A percentile compares a stretch with the other conserved stretches of the same genome.
Evolutionary conservation across 257 asterid species (phyloP).

Genomic region (Ajuga chamaepitys): DNA sequence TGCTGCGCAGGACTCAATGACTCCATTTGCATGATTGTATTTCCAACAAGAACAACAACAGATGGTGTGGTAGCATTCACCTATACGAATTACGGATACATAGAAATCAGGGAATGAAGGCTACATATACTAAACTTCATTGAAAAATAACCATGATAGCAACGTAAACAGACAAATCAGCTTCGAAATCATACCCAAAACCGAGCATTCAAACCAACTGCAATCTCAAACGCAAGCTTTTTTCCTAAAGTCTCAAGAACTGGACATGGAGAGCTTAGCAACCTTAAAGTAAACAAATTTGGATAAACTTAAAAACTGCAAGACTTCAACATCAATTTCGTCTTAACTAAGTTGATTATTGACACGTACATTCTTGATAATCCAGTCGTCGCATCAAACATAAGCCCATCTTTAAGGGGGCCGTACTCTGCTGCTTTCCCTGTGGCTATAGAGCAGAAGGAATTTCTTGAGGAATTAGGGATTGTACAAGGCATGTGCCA

Average conservation of each 20-base stretch:
- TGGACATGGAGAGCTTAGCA: slow-evolving; percentile 80
- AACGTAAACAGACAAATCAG: neutral
- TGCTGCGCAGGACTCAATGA: slow-evolving; percentile 73
- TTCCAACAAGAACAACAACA: slow-evolving; percentile 60
- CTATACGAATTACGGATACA: slow-evolving; percentile 22
- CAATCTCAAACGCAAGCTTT: slow-evolving; percentile 87
- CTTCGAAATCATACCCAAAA: slow-evolving; percentile 64
- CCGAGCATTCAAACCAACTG: slow-evolving; percentile 90
- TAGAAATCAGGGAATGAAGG: neutral
- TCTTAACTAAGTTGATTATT: neutral
- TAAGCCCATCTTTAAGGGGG: slow-evolving; percentile 81
- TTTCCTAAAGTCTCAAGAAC: slow-evolving; percentile 89
- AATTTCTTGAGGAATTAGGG: neutral
- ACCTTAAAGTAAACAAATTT: slow-evolving; percentile 35
- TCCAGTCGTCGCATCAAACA: slow-evolving; percentile 92
- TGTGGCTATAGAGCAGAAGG: slow-evolving; percentile 31
- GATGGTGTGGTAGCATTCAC: slow-evolving; percentile 74
- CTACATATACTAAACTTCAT: neutral
- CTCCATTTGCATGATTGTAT: slow-evolving; percentile 79
- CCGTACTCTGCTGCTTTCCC: slow-evolving; percentile 96
- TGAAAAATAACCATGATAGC: neutral
- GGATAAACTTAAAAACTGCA: neutral
- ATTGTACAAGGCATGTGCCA: neutral
- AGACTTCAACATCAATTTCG: neutral
- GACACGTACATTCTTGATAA: slow-evolving; percentile 66